Evolutionary conservation across 2,329 filamentous ascomycete species (phyloP).

Genomic region (Penicillium italicum): DNA sequence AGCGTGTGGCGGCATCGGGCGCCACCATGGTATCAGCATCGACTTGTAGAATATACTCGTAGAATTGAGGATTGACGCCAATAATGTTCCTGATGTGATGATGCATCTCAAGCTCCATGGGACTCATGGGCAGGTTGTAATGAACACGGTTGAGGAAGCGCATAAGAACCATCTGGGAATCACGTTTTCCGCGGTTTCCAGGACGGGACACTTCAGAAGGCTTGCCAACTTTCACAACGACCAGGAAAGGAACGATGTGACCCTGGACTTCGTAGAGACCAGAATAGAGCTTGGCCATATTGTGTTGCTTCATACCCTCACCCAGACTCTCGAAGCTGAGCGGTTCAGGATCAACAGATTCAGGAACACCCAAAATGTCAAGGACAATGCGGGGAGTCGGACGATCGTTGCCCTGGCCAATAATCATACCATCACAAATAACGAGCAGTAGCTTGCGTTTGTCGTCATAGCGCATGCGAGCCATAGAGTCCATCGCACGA

Average conservation of each 20-base stretch:
- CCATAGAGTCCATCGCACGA: conserved; percentile 93
- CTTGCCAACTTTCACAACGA: conserved; percentile 92
- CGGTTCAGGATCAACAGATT: conserved; percentile 89
- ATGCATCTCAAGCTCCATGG: conserved; percentile 95
- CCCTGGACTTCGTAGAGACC: conserved; percentile 96
- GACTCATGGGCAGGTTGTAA: conserved; percentile 95
- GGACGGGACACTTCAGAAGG: conserved; percentile 70
- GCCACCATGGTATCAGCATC: conserved; percentile 96
- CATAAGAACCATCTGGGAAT: conserved; percentile 98
- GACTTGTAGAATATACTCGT: conserved; percentile 94
- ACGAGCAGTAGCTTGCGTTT: conserved; percentile 96
- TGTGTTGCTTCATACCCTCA: conserved; percentile 95
- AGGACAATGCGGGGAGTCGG: conserved; percentile 97
- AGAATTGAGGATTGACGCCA: conserved; percentile 96
- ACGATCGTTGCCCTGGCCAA: conserved; percentile 91
- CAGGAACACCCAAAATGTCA: conserved; percentile 92
- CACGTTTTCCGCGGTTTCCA: conserved; percentile 97
- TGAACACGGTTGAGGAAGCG: conserved; percentile 98
- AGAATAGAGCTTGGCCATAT: conserved; percentile 99
- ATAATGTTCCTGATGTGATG: conserved; percentile 99
- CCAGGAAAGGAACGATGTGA: conserved; percentile 95
- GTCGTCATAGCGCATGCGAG: conserved; percentile 90
- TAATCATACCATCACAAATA: conserved; percentile 95
- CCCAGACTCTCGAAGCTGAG: conserved; percentile 95
- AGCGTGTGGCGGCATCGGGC: conserved; percentile 81